Evolutionary conservation across 106 monocot species (phyloP).

Genomic region (Agapanthus africanus): DNA sequence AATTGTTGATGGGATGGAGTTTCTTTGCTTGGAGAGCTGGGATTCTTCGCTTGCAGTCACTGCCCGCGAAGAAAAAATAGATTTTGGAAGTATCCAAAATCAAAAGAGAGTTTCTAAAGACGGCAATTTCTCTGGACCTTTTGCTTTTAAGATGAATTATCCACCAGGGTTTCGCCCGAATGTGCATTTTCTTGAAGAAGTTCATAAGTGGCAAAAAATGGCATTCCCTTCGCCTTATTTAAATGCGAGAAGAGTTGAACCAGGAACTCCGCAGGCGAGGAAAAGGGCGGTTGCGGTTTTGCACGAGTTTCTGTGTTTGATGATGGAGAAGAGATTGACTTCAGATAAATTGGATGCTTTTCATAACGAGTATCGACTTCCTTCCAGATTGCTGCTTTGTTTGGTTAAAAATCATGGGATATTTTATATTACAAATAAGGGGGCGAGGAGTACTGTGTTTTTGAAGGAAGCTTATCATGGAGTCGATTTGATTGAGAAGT

Average conservation of each 20-base stretch:
- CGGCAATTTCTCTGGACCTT: constrained; percentile 60
- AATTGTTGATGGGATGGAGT: constrained; percentile 30
- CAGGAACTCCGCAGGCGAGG: constrained; percentile 67
- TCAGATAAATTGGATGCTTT: constrained; percentile 86
- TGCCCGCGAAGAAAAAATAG: constrained; percentile 59
- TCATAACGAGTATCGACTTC: constrained; percentile 77
- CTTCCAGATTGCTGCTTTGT: constrained; percentile 75
- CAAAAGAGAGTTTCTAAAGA: constrained; percentile 35
- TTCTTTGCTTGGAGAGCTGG: constrained; percentile 83
- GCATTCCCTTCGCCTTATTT: constrained; percentile 87
- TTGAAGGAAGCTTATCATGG: constrained; percentile 90
- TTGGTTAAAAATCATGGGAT: constrained; percentile 97
- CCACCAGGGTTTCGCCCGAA: constrained; percentile 78
- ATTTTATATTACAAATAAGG: constrained; percentile 97
- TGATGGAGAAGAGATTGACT: constrained; percentile 61
- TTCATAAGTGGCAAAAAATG: constrained; percentile 83
- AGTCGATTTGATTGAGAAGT: constrained; percentile 52
- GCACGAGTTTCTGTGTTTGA: constrained; percentile 84
- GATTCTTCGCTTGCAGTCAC: constrained; percentile 80
- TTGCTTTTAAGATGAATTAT: constrained; percentile 61
- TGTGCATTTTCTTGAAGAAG: constrained; percentile 52
- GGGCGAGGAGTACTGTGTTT: constrained; percentile 75
- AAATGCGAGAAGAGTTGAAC: constrained; percentile 55
- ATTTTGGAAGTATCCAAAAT: constrained; percentile 14
- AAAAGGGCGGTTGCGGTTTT: constrained; percentile 80